Conservation (phyloP, 352 stramenopile genomes). For the Globisporangium ultimum region DNA sequence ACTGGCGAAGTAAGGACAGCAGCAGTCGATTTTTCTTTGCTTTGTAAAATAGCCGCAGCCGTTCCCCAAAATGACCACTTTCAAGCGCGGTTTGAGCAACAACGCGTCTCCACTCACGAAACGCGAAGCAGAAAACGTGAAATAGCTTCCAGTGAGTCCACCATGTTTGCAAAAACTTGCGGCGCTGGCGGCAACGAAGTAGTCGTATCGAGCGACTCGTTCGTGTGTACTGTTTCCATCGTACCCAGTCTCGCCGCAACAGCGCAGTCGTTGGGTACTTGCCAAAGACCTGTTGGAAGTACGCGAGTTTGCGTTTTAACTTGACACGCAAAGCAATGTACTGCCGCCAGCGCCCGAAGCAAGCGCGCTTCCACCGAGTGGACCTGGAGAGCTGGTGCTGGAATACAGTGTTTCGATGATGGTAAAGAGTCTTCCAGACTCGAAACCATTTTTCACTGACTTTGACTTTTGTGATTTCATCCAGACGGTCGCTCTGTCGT, state of each 20-base stretch:
- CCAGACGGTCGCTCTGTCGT: background rate
- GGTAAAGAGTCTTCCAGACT: background rate
- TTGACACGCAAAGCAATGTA: slow-evolving; percentile 10
- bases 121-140: slow-evolving; percentile 13
- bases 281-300: slow-evolving; percentile 38
- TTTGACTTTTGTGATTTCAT: background rate
- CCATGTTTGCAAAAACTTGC: slow-evolving; percentile 2
- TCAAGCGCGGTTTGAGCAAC: slow-evolving; percentile 7
- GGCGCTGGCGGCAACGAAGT: slow-evolving; percentile 9
- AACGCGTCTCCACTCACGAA: slow-evolving; percentile 22
- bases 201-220: background rate
- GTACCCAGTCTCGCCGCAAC: slow-evolving; percentile 20
- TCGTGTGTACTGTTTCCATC: slow-evolving; percentile 23
- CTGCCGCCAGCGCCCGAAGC: slow-evolving; percentile 17
- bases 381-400: background rate
- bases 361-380: background rate
- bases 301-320: slow-evolving; percentile 26
- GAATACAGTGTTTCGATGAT: background rate
- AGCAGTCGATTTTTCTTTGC: background rate
- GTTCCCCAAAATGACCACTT: slow-evolving; percentile 26
- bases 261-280: slow-evolving; percentile 25
- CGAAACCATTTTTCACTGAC: background rate
- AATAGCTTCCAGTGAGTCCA: slow-evolving; percentile 30
- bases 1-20: background rate
- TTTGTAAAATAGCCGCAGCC: slow-evolving; percentile 26